phyloP scores from a whole-genome alignment of 2,329 filamentous ascomycete species.

The Exophiala oligosperma region DNA sequence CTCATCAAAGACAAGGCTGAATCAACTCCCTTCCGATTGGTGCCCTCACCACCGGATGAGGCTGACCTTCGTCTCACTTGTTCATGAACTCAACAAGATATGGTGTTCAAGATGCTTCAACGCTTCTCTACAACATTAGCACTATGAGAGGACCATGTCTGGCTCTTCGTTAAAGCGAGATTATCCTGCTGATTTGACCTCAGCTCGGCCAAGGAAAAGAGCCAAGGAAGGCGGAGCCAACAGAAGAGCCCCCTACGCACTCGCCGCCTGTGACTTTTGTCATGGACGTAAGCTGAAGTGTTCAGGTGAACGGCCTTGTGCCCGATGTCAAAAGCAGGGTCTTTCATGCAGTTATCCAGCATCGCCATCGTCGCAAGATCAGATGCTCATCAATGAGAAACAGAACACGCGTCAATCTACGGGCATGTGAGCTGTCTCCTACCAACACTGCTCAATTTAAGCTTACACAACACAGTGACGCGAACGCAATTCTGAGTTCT shows the following conservation, averaged over 20 bases:
- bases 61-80: too few relatives aligned
- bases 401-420: not conserved
- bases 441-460: not conserved
- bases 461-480: not conserved
- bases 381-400: not conserved
- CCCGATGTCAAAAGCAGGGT: conserved; percentile 8
- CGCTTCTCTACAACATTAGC: too few relatives aligned
- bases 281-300: conserved; percentile 12
- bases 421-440: not conserved
- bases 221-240: not conserved
- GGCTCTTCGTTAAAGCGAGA: too few relatives aligned
- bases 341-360: conserved; percentile 11
- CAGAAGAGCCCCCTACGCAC: conserved; percentile 7
- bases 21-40: too few relatives aligned
- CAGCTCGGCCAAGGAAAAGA: conserved; percentile 1
- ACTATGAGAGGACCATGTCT: too few relatives aligned
- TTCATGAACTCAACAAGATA: too few relatives aligned
- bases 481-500: not conserved
- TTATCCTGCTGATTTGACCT: too few relatives aligned
- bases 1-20: too few relatives aligned
- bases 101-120: too few relatives aligned
- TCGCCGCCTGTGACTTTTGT: conserved; percentile 8
- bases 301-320: conserved; percentile 9
- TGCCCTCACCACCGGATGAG: too few relatives aligned
- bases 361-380: not conserved